These are phyloP conservation scores for Boletus speciosus DNA, from an alignment of 768 basidiomycete species.

Conservation along the genomic window DNA sequence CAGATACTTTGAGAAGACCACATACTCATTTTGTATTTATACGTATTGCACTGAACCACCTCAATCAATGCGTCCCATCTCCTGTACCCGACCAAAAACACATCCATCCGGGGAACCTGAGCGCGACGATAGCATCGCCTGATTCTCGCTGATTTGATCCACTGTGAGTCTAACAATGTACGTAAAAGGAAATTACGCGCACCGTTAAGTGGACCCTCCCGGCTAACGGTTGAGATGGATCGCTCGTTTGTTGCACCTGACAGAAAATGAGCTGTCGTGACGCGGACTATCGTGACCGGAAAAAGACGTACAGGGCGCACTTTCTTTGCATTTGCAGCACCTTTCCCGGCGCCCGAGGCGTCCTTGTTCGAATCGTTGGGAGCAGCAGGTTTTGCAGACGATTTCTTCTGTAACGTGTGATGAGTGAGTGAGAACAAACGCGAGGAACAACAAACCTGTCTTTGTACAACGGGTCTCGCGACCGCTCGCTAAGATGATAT, in stretches of 20 bases:
- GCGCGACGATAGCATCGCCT: neutral
- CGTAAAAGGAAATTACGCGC: neutral
- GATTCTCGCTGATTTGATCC: neutral
- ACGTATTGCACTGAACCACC: neutral
- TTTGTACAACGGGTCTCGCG: neutral
- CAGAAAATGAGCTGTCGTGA: neutral
- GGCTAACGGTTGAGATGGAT: too few relatives aligned
- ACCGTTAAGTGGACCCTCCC: neutral
- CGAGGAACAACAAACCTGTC: neutral
- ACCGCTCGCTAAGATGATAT: neutral
- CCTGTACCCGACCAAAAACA: neutral
- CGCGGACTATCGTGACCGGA: neutral
- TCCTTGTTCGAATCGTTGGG: neutral
- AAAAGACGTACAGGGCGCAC: neutral
- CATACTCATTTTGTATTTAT: neutral
- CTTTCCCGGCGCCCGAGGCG: neutral
- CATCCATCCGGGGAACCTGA: conserved; percentile 2
- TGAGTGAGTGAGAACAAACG: neutral
- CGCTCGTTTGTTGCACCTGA: neutral
- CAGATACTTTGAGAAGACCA: neutral
- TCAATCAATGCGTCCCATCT: neutral
- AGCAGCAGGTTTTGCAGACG: neutral
- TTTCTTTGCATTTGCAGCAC: neutral
- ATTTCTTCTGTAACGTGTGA: neutral
- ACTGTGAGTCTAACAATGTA: neutral